A percentile compares a stretch with the other conserved stretches of the same genome.
Evolutionary conservation across 169 alveolate genomes (phyloP).

Genomic region (Cryptosporidium viatorum): DNA sequence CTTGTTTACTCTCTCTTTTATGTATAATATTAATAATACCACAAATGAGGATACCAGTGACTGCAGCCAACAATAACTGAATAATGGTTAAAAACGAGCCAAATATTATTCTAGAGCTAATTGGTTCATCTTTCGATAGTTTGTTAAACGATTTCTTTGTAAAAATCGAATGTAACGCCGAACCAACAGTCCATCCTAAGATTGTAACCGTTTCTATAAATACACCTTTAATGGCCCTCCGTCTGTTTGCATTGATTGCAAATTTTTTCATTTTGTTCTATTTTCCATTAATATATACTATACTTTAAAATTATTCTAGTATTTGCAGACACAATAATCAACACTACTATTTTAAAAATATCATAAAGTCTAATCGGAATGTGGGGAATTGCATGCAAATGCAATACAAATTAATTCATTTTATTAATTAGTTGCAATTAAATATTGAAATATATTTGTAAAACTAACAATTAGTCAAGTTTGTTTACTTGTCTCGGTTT

Average conservation of each 20-base stretch:
- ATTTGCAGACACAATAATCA: background rate
- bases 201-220: constrained; percentile 48
- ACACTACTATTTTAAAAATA: background rate
- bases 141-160: constrained; percentile 60
- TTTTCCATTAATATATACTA: background rate
- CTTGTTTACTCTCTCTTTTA: background rate
- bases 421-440: background rate
- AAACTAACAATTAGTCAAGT: constrained; percentile 26
- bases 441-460: background rate
- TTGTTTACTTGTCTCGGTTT: constrained; percentile 73
- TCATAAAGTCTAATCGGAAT: constrained; percentile 6
- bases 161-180: constrained; percentile 67
- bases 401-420: background rate
- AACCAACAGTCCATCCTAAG: constrained; percentile 72
- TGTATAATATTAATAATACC: constrained; percentile 7
- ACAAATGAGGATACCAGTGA: constrained; percentile 50
- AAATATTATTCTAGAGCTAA: constrained; percentile 34
- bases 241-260: constrained; percentile 11
- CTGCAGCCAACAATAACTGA: constrained; percentile 43
- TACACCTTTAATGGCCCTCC: constrained; percentile 23
- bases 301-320: background rate
- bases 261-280: constrained; percentile 17
- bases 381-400: constrained; percentile 67
- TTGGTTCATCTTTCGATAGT: constrained; percentile 20
- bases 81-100: constrained; percentile 65